These are phyloP conservation scores for Metschnikowia noctiluminum DNA, from an alignment of 805 yeast species.

Conservation along the genomic window DNA sequence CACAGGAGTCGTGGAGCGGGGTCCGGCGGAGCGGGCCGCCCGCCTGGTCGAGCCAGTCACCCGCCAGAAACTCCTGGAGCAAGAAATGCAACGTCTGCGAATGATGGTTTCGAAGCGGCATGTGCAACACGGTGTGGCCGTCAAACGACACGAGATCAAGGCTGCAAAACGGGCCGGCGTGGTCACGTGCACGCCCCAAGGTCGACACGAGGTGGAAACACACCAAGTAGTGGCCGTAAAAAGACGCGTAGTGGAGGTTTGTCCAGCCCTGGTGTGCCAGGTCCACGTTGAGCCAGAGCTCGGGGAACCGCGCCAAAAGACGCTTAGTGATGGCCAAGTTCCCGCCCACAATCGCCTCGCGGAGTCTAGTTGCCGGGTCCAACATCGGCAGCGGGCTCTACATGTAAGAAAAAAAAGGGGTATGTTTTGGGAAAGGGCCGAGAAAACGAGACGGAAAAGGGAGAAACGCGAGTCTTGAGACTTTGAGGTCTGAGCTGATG, in stretches of 20 bases:
- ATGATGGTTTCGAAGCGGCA: slow-evolving; percentile 56
- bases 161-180: slow-evolving; percentile 2
- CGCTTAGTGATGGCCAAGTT: slow-evolving; percentile 62
- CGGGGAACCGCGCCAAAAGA: slow-evolving; percentile 65
- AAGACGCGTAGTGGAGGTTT: slow-evolving; percentile 77
- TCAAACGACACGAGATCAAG: slow-evolving; percentile 47
- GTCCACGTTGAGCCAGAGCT: slow-evolving; percentile 64
- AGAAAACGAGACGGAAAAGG: too few species aligned
- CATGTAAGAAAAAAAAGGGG: background rate
- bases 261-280: slow-evolving; percentile 72
- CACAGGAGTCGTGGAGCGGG: slow-evolving; percentile 68
- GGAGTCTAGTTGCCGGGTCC: slow-evolving; percentile 63
- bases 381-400: slow-evolving; percentile 34
- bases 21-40: slow-evolving; percentile 46
- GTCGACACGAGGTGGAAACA: slow-evolving; percentile 55
- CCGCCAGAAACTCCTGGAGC: slow-evolving; percentile 46
- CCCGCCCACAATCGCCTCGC: slow-evolving; percentile 63
- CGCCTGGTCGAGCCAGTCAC: slow-evolving; percentile 53
- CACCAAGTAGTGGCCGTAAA: slow-evolving; percentile 63
- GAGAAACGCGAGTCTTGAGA: too few species aligned
- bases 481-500: too few species aligned
- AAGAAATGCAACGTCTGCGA: slow-evolving; percentile 71
- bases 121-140: slow-evolving; percentile 65
- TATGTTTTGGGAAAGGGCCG: too few species aligned
- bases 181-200: slow-evolving; percentile 24